phyloP scores from a whole-genome alignment of 495 filamentous ascomycete species.

The Cercophora sp. region DNA sequence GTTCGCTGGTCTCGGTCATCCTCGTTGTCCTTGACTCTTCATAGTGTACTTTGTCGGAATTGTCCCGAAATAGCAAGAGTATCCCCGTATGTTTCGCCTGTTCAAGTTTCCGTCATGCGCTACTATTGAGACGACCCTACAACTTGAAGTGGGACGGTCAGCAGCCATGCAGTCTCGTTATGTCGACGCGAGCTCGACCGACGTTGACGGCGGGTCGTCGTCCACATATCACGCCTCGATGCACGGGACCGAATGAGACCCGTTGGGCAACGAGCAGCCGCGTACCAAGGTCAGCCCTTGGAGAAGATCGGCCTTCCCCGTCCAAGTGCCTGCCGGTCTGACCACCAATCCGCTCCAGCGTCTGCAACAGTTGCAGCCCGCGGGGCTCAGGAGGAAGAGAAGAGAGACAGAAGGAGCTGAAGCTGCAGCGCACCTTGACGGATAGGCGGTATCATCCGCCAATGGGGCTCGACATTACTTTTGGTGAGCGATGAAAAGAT shows the following conservation, averaged over 20 bases:
- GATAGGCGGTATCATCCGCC: background rate
- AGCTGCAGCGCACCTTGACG: background rate
- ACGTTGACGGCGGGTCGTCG: no score
- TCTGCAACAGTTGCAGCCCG: background rate
- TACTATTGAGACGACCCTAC: no score
- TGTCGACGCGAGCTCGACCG: no score
- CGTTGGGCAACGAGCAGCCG: background rate
- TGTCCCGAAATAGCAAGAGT: no score
- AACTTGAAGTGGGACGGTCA: no score
- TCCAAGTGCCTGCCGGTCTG: slow-evolving; percentile 9
- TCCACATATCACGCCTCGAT: no score
- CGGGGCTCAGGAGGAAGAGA: background rate
- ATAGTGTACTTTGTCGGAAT: no score
- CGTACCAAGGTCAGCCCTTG: background rate
- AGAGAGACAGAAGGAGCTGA: background rate
- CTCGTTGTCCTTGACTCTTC: no score
- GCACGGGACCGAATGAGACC: background rate
- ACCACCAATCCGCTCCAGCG: slow-evolving; percentile 2
- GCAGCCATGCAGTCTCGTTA: no score
- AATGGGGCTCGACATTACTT: background rate
- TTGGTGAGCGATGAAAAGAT: background rate
- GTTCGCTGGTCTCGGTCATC: no score
- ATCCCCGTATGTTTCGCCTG: no score
- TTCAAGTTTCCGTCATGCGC: no score
- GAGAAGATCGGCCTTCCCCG: background rate